These are phyloP conservation scores for Lactifluus subvellereus DNA, from an alignment of 768 basidiomycete genomes.

Conservation along the genomic window DNA sequence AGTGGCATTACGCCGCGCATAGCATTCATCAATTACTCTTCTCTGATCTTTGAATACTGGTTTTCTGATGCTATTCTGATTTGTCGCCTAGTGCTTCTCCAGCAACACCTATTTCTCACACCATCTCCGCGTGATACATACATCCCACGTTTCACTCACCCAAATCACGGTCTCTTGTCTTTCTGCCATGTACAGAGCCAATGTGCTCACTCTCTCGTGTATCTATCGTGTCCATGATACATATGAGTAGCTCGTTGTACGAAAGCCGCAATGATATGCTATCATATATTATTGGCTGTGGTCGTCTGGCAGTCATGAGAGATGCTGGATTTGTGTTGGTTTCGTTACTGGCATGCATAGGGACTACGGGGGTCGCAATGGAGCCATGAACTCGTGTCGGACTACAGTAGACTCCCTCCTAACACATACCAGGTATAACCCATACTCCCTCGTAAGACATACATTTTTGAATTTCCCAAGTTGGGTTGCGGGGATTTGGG, in stretches of 20 bases:
- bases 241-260: constrained; percentile 10
- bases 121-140: constrained; percentile 13
- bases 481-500: no score
- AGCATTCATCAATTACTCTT: neutral
- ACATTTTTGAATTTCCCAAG: no score
- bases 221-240: constrained; percentile 1
- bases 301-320: no score
- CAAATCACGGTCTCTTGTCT: neutral
- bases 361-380: no score
- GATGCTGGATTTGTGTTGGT: no score
- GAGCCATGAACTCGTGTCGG: no score
- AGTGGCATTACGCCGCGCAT: no score
- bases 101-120: constrained; percentile 9
- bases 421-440: no score
- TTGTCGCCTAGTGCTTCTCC: constrained; percentile 5
- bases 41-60: neutral
- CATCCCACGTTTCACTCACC: neutral
- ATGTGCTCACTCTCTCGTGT: neutral
- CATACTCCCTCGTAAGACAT: no score
- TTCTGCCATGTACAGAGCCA: neutral
- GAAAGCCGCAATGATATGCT: constrained; percentile 2
- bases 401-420: no score
- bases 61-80: constrained; percentile 12
- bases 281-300: neutral
- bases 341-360: no score